phyloP scores from a whole-genome alignment of 148 eudicot genomes.

The Vaccinium darrowii region DNA sequence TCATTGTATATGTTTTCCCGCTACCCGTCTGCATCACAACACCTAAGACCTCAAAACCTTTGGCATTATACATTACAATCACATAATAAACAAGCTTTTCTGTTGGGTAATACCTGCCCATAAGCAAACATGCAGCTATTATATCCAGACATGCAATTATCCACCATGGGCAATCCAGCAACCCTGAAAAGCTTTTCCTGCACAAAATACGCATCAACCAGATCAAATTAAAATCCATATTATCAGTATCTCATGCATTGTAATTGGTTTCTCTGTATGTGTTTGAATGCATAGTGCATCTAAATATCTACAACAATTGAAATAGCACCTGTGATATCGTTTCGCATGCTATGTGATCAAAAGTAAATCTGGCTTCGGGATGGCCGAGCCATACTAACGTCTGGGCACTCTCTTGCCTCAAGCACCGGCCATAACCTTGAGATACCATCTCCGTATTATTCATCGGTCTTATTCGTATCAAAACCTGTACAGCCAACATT shows the following conservation, averaged over 20 bases:
- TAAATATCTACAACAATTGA: background rate
- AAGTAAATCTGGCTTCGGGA: constrained; percentile 67
- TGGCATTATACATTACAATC: background rate
- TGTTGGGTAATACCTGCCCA: constrained; percentile 48
- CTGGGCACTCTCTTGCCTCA: constrained; percentile 64
- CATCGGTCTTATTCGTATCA: constrained; percentile 62
- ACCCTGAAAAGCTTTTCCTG: constrained; percentile 69
- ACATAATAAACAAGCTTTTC: background rate
- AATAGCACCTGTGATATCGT: constrained; percentile 54
- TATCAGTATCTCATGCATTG: background rate
- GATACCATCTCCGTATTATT: constrained; percentile 40
- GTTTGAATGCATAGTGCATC: constrained; percentile 2
- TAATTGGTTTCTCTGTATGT: background rate
- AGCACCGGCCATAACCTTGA: constrained; percentile 52
- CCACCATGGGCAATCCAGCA: constrained; percentile 79
- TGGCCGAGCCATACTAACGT: constrained; percentile 62
- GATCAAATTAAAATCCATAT: constrained; percentile 8
- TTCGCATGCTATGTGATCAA: constrained; percentile 64
- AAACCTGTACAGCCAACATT: constrained; percentile 35
- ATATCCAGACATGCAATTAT: constrained; percentile 78
- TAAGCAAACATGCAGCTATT: constrained; percentile 80
- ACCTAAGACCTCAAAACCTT: constrained; percentile 12
- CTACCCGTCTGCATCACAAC: constrained; percentile 56
- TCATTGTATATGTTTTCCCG: constrained; percentile 76
- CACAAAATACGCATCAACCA: background rate